A percentile compares a stretch with the other conserved stretches of the same genome.
These are phyloP conservation scores for Penicillium soppii DNA, from an alignment of 495 filamentous ascomycete genomes.

Conservation along the genomic window DNA sequence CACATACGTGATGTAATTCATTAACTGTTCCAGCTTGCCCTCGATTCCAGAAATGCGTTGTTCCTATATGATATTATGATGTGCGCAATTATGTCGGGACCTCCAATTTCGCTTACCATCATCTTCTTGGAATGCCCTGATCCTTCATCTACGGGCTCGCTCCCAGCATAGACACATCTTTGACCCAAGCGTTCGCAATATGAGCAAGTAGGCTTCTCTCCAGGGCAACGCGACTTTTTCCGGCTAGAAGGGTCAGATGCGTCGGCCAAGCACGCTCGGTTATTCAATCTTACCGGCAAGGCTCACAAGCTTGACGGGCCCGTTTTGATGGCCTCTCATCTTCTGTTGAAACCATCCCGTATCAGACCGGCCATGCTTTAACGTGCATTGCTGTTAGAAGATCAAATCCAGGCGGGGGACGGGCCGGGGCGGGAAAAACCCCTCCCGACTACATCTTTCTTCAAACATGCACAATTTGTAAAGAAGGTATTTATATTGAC, in stretches of 20 bases:
- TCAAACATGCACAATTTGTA: no score
- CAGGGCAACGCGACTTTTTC: conserved; percentile 45
- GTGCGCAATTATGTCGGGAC: no score
- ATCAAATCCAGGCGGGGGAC: neutral
- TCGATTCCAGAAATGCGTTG: conserved; percentile 39
- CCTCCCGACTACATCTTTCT: no score
- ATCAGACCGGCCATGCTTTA: neutral
- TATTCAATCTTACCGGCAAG: conserved; percentile 35
- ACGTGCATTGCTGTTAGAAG: neutral
- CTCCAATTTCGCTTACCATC: neutral
- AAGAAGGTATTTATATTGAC: no score
- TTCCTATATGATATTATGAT: conserved; percentile 24
- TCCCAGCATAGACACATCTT: conserved; percentile 33
- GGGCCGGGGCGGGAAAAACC: no score
- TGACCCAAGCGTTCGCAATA: conserved; percentile 41
- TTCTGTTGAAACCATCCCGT: conserved; percentile 6
- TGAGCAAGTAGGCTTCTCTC: conserved; percentile 43
- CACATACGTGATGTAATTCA: conserved; percentile 24
- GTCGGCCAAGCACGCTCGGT: neutral
- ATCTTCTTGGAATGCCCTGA: conserved; percentile 19
- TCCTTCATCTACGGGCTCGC: conserved; percentile 22
- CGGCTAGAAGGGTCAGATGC: conserved; percentile 22
- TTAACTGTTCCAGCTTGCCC: conserved; percentile 34
- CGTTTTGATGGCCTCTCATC: conserved; percentile 40
- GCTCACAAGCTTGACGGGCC: conserved; percentile 40